Evolutionary conservation across 2,329 filamentous ascomycete genomes (phyloP), one percentile per base, ranked within the genome.

Genomic region (Triangularia setosa): DNA sequence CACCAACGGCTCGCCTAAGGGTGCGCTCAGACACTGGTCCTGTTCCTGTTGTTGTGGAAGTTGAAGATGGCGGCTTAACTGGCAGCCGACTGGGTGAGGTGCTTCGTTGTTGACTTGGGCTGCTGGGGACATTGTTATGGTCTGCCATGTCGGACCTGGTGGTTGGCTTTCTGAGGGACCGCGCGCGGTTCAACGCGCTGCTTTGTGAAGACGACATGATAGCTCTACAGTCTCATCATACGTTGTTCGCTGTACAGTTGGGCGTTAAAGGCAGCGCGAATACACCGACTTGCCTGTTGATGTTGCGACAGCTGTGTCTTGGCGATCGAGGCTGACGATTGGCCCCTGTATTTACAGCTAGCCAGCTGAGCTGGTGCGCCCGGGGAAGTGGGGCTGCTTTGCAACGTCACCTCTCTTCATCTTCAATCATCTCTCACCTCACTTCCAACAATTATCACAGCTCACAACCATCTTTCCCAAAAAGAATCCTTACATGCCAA

Each of bases 81-180:
- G 82, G 82, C 30, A 85, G 75, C 44, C 82, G 79, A 70, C 79
- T 85, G 1, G 83, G 82, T 9, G 83, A 84, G 18, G 68, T 71
- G 68, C 73, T 79, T 63, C 79, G 75, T n/a, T 40, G 35, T n/a
- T 48, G 40, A 48, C 40, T 48, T 25, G 72, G 63, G 66, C 60
- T 66, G 53, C 62, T 69, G 59, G 23, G 58, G 58, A 14, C 40
- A 48, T 60, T 65, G 60, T 54, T 67, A 58, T 65, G 66, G 28
- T 64, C 30, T 9, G 66, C 66, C 11, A 53, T 57, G 16, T 62
- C 61, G 1, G 63, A 33, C 40, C 16, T 65, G 58, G 44, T 57
- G 8, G n/a, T 67, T 2, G 77, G 80, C 64, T 80, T 80, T 35
- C 82, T 81, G 63, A 85, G 69, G 2, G 83, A 84, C 18, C 81